A percentile compares a stretch with the other conserved stretches of the same genome.
phyloP scores from a whole-genome alignment of 2,329 filamentous ascomycete genomes.

The Botrytis fabae region DNA sequence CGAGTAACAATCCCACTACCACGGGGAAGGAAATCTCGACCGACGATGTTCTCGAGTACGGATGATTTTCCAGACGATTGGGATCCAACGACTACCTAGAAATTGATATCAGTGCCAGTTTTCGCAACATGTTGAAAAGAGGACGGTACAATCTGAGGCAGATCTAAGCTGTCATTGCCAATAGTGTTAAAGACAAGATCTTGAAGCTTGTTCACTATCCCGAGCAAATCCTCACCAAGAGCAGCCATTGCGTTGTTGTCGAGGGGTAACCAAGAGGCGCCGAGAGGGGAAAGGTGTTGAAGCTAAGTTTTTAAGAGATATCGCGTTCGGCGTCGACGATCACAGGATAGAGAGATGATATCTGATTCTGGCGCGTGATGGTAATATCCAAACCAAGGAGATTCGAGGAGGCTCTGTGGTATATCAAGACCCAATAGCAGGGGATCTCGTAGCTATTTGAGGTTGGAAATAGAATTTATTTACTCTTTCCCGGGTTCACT shows the following conservation, averaged over 20 bases:
- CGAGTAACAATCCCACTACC: constrained; percentile 96
- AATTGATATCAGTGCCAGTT: constrained; percentile 28
- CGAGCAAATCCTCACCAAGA: constrained; percentile 91
- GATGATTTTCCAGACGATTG: constrained; percentile 99
- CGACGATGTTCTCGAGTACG: constrained; percentile 97
- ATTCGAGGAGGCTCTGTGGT: neutral
- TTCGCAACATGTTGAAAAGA: constrained; percentile 35
- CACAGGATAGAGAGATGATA: constrained; percentile 18
- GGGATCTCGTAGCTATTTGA: constrained; percentile 13
- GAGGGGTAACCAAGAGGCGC: constrained; percentile 32
- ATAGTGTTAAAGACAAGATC: constrained; percentile 99
- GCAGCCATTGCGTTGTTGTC: constrained; percentile 68
- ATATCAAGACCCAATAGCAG: constrained; percentile 17
- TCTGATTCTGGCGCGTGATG: constrained; percentile 9
- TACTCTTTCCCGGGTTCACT: constrained; percentile 15
- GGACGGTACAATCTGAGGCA: constrained; percentile 87
- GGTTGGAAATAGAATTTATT: constrained; percentile 20
- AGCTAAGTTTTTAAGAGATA: constrained; percentile 19
- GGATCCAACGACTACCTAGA: constrained; percentile 92
- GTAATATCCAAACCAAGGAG: constrained; percentile 9
- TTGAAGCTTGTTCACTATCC: constrained; percentile 96
- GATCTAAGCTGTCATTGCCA: constrained; percentile 94
- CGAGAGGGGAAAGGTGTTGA: constrained; percentile 17
- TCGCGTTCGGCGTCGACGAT: constrained; percentile 19
- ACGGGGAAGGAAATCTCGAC: constrained; percentile 92